Conservation (phyloP, 2,329 filamentous ascomycete genomes). For the Trichocomaceae sp. region DNA sequence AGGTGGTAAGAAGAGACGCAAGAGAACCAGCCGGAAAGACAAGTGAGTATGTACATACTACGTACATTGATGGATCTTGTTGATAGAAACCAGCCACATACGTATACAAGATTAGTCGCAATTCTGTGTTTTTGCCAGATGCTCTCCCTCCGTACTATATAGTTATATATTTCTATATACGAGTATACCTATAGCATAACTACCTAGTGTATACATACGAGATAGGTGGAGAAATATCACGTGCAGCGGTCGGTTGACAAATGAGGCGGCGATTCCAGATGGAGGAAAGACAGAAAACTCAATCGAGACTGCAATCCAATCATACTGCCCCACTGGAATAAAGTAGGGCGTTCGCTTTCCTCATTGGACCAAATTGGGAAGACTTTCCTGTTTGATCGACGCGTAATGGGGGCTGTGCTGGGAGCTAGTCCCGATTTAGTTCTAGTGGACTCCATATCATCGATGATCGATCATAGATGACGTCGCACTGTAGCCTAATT, state of each 20-base stretch:
- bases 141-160: too few species aligned
- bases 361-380: neutral
- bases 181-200: too few species aligned
- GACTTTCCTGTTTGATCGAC: neutral
- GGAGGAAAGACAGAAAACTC: neutral
- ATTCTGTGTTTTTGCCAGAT: neutral
- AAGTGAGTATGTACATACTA: neutral
- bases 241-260: neutral
- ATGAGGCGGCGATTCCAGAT: neutral
- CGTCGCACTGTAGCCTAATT: too few species aligned
- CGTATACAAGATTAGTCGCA: neutral
- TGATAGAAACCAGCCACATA: neutral
- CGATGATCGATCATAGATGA: neutral
- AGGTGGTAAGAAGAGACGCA: slow-evolving; percentile 1
- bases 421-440: neutral
- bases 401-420: neutral
- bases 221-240: too few species aligned
- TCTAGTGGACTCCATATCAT: neutral
- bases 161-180: too few species aligned
- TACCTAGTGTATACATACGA: too few species aligned
- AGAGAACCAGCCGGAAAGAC: neutral
- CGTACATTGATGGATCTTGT: too few species aligned
- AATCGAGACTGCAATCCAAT: neutral
- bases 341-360: neutral
- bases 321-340: neutral